A percentile compares a stretch with the other conserved stretches of the same genome.
Conservation (phyloP, 352 stramenopile species). For the Phytopythium aichiense region DNA sequence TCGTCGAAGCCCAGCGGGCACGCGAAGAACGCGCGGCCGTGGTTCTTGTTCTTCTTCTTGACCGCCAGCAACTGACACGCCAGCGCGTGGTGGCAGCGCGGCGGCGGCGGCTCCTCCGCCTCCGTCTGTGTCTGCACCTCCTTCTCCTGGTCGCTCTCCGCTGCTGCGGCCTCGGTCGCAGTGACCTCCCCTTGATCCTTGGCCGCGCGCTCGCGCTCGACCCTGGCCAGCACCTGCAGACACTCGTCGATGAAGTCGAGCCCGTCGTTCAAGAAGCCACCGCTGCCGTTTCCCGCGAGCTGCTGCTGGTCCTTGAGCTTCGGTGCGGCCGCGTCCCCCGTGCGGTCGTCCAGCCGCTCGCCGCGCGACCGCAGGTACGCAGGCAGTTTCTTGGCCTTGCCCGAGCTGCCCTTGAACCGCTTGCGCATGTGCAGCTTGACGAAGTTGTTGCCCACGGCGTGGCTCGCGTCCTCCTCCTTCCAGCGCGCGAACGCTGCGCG, state of each 20-base stretch:
- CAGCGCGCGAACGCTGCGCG: slow-evolving; percentile 41
- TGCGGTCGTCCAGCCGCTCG: not conserved
- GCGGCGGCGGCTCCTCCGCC: slow-evolving; percentile 21
- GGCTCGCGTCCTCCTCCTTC: slow-evolving; percentile 51
- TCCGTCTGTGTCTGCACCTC: not conserved
- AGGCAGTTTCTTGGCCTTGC: slow-evolving; percentile 60
- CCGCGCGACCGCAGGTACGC: slow-evolving; percentile 53
- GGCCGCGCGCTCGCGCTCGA: slow-evolving; percentile 17
- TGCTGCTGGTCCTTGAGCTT: slow-evolving; percentile 20
- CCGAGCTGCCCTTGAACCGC: slow-evolving; percentile 61
- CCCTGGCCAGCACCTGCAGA: slow-evolving; percentile 46
- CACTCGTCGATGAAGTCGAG: slow-evolving; percentile 83
- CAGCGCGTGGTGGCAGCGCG: slow-evolving; percentile 67
- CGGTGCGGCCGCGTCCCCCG: slow-evolving; percentile 15
- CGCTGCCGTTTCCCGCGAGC: slow-evolving; percentile 10
- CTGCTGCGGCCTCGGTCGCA: not conserved
- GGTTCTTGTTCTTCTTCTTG: slow-evolving; percentile 87
- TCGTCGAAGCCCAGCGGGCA: slow-evolving; percentile 70
- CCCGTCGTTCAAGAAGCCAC: slow-evolving; percentile 41
- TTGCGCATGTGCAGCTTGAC: slow-evolving; percentile 79
- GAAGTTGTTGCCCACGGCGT: slow-evolving; percentile 72
- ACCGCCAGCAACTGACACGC: slow-evolving; percentile 55
- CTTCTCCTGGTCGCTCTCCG: too few species aligned
- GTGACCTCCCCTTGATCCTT: not conserved
- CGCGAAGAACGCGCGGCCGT: slow-evolving; percentile 64